phyloP scores from a whole-genome alignment of 331 rosid species.

The Acacia pycnantha region DNA sequence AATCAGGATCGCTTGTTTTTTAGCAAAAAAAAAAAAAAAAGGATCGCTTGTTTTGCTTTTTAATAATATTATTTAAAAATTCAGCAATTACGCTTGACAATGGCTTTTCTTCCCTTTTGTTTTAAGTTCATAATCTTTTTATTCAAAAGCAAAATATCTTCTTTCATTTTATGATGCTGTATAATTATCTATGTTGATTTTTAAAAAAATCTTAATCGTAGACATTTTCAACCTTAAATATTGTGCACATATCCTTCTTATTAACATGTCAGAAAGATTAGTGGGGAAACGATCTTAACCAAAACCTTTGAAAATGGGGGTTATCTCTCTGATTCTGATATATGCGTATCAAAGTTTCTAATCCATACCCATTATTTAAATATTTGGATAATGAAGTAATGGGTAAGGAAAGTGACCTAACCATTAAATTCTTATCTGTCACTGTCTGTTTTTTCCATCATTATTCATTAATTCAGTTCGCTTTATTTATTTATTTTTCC shows the following conservation, averaged over 20 bases:
- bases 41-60: too few species aligned
- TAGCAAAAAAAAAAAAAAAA: too few species aligned
- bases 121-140: neutral
- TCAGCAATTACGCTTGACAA: too few species aligned
- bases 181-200: neutral
- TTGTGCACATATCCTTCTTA: neutral
- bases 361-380: conserved; percentile 29
- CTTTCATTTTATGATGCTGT: neutral
- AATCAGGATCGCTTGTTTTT: neutral
- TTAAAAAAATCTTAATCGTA: neutral
- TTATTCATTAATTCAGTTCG: conserved; percentile 9
- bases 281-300: neutral
- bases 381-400: conserved; percentile 32
- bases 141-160: neutral
- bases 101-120: neutral
- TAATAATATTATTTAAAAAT: too few species aligned
- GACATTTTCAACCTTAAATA: neutral
- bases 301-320: conserved; percentile 22
- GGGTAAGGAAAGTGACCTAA: conserved; percentile 45
- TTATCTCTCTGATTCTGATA: neutral
- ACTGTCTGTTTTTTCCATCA: conserved; percentile 19
- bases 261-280: neutral
- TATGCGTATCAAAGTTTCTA: conserved; percentile 22
- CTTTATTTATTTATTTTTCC: conserved; percentile 5
- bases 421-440: conserved; percentile 34